Conservation (phyloP, 2,329 filamentous ascomycete genomes). For the Colletotrichum theobromicola region DNA sequence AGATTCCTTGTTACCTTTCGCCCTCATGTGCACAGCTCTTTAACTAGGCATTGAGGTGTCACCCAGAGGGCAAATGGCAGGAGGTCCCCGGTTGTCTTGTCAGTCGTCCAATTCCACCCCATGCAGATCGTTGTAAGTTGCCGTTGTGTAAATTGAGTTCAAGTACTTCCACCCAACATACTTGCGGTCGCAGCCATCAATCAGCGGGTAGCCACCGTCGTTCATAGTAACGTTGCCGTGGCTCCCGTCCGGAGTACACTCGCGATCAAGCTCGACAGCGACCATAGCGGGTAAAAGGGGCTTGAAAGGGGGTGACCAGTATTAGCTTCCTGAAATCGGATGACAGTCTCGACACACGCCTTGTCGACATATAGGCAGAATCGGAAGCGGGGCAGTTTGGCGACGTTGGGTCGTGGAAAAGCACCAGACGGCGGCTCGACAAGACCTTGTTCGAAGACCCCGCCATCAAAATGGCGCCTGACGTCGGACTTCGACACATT, state of each 20-base stretch:
- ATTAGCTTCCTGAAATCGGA: neutral
- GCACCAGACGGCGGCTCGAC: neutral
- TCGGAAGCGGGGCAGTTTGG: neutral
- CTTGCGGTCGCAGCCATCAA: neutral
- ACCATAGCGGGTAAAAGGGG: neutral
- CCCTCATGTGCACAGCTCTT: no score
- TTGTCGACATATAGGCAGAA: slow-evolving; percentile 6
- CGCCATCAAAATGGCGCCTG: neutral
- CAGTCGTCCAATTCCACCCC: neutral
- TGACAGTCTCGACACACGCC: neutral
- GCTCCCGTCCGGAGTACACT: neutral
- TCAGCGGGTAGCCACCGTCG: neutral
- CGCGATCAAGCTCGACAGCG: neutral
- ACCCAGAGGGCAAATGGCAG: neutral
- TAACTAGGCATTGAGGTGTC: no score
- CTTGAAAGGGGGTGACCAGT: neutral
- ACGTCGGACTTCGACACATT: neutral
- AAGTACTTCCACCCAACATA: neutral
- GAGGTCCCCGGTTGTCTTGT: neutral
- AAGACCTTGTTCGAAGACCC: neutral
- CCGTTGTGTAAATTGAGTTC: neutral
- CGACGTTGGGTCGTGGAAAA: neutral
- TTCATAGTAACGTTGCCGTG: neutral
- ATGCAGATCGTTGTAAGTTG: neutral
- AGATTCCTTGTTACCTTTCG: no score